Conservation (phyloP, 164 flowering plant genomes). For the Aristolochia californica region DNA sequence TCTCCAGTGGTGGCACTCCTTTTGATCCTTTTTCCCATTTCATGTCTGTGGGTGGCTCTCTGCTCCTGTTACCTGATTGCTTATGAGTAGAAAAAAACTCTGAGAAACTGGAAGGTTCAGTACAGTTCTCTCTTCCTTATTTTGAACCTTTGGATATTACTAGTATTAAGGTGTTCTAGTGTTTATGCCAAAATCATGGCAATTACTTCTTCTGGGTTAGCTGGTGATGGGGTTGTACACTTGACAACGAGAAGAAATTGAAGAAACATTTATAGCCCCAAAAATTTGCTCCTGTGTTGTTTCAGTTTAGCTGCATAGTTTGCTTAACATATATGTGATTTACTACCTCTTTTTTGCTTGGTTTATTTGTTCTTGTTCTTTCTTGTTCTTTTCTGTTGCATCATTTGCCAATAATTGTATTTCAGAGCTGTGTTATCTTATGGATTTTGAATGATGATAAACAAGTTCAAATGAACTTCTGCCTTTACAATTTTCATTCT, state of each 20-base stretch:
- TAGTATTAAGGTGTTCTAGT: conserved; percentile 17
- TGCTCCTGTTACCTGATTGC: conserved; percentile 32
- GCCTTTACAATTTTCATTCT: no score
- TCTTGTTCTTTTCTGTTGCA: background rate
- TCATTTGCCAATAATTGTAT: background rate
- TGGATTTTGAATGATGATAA: no score
- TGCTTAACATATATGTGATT: no score
- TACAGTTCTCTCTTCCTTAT: conserved; percentile 15
- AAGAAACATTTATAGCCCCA: conserved; percentile 12
- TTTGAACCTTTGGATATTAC: conserved; percentile 13
- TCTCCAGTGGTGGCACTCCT: conserved; percentile 6
- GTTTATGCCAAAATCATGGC: conserved; percentile 7
- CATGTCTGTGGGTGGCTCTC: conserved; percentile 24
- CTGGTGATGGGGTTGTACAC: conserved; percentile 16
- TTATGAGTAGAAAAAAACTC: conserved; percentile 22
- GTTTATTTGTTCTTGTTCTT: background rate
- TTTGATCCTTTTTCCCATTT: conserved; percentile 11
- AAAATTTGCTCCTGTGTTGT: background rate
- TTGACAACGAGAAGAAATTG: conserved; percentile 14
- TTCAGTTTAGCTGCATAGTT: no score
- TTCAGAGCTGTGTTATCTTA: background rate
- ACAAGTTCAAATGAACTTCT: no score
- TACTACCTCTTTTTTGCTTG: background rate
- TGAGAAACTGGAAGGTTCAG: conserved; percentile 29
- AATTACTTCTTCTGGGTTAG: conserved; percentile 10